Evolutionary conservation across 345 rosid species (phyloP), one percentile per base, ranked within the genome.

Genomic region (Eucalyptus cladocalyx): DNA sequence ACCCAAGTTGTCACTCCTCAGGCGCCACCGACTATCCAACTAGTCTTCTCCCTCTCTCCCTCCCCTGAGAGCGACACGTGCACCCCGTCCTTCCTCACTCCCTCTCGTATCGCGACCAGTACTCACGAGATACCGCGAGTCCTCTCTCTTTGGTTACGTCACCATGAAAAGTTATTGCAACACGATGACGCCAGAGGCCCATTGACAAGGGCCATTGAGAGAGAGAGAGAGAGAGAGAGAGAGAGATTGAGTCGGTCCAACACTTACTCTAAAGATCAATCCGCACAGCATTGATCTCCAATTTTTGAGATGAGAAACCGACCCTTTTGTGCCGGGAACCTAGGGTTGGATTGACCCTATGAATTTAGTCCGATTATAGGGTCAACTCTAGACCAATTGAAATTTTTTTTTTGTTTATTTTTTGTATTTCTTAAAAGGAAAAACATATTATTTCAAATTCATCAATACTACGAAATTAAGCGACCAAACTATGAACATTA

Each of bases 321-420:
- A 53, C 2, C 11, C 1, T 53, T 53, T 21, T 53, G 5, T 53
- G 11, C 4, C 5, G 5, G 2, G 58, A 53, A 53, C 26, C 2
- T 19, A 53, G 11, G 58, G 4, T 53, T 0, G 5, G 2, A 53
- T 21, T 53, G 1, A 8, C 4, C 4, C 1, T 0, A 18, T 18
- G 24, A 1, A 0, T 53, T 0, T 19, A 1, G 1, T 19, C 24
- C 5, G 0, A 53, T 53, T 53, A 8, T 1, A 21, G 0, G 2
- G 0, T 21, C 1, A 19, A 53, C 0, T 19, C 0, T 19, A 1
- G 0, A 19, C 0, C 2, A 19, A 53, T 53, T 0, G 2, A 53
- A 3, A 21, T 8, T 53, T 51, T 8, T 53, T 51, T 53, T 53
- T 19, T 3, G 9, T 53, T 53, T 2, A 53, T 8, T 53, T 53